Conservation (phyloP, 768 basidiomycete genomes). For the Strobilomyces dryophilus region DNA sequence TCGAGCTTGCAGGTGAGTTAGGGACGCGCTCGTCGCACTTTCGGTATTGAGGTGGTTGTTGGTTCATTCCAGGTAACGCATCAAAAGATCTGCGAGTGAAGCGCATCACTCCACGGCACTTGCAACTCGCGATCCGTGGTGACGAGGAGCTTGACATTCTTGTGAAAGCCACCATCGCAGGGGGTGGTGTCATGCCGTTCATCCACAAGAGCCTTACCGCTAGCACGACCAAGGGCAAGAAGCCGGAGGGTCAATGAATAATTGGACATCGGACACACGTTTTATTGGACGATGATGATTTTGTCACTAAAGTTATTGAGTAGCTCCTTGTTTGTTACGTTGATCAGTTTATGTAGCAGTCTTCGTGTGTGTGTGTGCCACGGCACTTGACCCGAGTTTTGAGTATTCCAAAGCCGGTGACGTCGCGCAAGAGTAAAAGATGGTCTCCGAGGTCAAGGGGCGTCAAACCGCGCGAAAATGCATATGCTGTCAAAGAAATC, state of each 20-base stretch:
- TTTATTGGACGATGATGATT: slow-evolving; percentile 4
- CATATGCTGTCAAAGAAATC: no score
- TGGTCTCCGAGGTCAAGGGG: not conserved
- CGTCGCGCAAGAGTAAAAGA: not conserved
- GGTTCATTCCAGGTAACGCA: slow-evolving; percentile 67
- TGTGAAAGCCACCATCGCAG: slow-evolving; percentile 91
- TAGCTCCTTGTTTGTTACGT: slow-evolving; percentile 4
- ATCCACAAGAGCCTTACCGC: slow-evolving; percentile 79
- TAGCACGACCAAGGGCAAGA: slow-evolving; percentile 43
- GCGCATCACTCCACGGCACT: slow-evolving; percentile 93
- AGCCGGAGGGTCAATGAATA: slow-evolving; percentile 35
- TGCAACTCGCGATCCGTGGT: slow-evolving; percentile 94
- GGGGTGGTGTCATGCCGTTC: slow-evolving; percentile 83
- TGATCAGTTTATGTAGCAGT: slow-evolving; percentile 10
- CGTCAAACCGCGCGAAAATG: no score
- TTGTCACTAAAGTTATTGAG: slow-evolving; percentile 19
- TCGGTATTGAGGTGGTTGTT: not conserved
- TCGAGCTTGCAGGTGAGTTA: slow-evolving; percentile 85
- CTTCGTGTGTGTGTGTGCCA: slow-evolving; percentile 10
- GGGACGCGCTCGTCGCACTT: not conserved
- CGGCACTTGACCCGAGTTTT: not conserved
- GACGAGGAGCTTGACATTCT: slow-evolving; percentile 97
- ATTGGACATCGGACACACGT: not conserved
- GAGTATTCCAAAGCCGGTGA: not conserved
- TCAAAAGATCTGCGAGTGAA: slow-evolving; percentile 97